These are phyloP conservation scores for Neurospora intermedia DNA, from an alignment of 495 filamentous ascomycete genomes.

Conservation along the genomic window DNA sequence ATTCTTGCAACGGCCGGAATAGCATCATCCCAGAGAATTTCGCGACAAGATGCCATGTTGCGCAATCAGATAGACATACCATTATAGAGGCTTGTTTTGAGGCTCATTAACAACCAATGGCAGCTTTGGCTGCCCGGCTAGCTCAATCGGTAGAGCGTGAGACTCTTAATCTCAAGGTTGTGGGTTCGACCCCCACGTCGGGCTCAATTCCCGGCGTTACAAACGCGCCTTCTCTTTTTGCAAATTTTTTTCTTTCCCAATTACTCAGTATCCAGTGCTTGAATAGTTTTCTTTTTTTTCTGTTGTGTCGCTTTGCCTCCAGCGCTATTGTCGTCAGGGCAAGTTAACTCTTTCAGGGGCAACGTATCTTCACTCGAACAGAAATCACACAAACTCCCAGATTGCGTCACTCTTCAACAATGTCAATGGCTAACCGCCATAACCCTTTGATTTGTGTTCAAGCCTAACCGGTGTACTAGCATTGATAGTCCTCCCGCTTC, in stretches of 20 bases:
- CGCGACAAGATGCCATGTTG: neutral
- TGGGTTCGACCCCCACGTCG: neutral
- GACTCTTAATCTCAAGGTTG: constrained; percentile 43
- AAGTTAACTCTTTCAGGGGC: neutral
- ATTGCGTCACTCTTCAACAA: neutral
- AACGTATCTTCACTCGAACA: too few relatives aligned
- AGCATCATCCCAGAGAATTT: neutral
- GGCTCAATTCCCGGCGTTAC: neutral
- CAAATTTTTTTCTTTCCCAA: neutral
- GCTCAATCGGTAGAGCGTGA: constrained; percentile 68
- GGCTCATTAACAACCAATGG: neutral
- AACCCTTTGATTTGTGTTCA: neutral
- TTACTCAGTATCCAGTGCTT: too few relatives aligned
- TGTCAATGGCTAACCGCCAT: neutral
- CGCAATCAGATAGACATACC: fast-evolving
- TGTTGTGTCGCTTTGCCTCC: neutral
- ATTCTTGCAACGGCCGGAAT: neutral
- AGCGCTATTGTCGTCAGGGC: neutral
- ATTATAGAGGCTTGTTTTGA: neutral
- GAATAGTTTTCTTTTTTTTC: neutral
- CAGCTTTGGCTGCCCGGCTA: constrained; percentile 28
- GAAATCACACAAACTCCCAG: neutral
- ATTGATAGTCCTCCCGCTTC: neutral
- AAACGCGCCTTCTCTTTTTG: neutral
- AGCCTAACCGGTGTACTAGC: neutral